Evolutionary conservation across 371 early-diverging fungal genomes (phyloP).

Genomic region (Mortierella sp.): DNA sequence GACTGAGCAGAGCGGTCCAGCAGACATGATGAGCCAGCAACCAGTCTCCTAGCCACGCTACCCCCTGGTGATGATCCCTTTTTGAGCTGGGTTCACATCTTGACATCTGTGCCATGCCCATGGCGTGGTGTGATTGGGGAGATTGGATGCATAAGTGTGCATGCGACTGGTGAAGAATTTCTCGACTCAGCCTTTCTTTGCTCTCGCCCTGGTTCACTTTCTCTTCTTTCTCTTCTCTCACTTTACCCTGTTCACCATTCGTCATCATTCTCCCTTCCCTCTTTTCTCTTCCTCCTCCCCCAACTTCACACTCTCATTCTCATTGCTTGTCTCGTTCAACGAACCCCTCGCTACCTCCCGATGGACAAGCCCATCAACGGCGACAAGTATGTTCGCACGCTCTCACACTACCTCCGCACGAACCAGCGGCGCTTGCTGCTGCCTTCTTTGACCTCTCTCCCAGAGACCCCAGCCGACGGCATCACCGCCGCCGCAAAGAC

Average conservation of each 20-base stretch:
- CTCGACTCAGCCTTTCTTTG: too few species aligned
- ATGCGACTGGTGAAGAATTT: too few species aligned
- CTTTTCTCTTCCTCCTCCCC: background rate
- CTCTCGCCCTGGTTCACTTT: background rate
- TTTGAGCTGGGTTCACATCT: too few species aligned
- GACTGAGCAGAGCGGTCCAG: too few species aligned
- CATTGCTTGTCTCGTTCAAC: background rate
- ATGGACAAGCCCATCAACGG: conserved; percentile 55
- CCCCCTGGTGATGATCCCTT: too few species aligned
- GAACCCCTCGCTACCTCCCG: background rate
- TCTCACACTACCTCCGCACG: conserved; percentile 67
- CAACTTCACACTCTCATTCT: background rate
- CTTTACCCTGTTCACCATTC: background rate
- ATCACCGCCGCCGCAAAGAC: conserved; percentile 3
- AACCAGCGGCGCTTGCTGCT: conserved; percentile 57
- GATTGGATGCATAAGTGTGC: too few species aligned
- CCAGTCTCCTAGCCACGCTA: too few species aligned
- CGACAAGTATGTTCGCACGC: conserved; percentile 68
- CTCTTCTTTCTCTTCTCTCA: background rate
- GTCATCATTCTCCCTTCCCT: background rate
- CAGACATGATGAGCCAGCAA: too few species aligned
- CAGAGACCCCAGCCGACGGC: conserved; percentile 1
- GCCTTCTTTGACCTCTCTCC: conserved; percentile 9
- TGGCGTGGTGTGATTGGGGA: too few species aligned
- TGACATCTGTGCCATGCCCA: too few species aligned